Base-by-base conservation (phyloP, 192 early-diverging fungal species). In the Dissophora ornata region DNA sequence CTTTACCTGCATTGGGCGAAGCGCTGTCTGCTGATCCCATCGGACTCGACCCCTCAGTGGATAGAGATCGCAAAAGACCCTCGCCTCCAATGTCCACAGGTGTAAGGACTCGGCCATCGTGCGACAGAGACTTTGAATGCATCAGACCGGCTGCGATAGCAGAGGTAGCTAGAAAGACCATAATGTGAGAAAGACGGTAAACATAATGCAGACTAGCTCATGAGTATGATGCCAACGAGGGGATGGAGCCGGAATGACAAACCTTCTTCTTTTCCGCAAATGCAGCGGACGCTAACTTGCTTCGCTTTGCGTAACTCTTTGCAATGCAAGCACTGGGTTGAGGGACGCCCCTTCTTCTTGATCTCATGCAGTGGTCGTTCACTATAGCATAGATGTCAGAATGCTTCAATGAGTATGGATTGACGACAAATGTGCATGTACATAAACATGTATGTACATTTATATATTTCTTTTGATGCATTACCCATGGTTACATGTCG, bases 301-400 rank as follows among this genome's bases (percentile, higher is more conserved):
- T 87, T 85, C 12, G 86, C 86, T 51, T 86, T 89, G 57, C 90
- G 82, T 18, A 89, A 62, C 51, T 89, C 82, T 26, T 88, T 84
- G 59, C 90, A 92, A 50, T 80, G 81, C 51, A 69, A 50, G 67
- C 90, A 92, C 55, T 92, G 89, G 13, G 88, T 87, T 30, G 86
- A 79, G 1, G 90, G 90, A 16, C 90, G 84, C 10, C 90, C 90
- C 67, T 92, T 92, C 78, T 83, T 89, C 28, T 86, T 75, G n/a
- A 92, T 85, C 51, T 86, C 84, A 32, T 85, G 81, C 29, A 92
- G 74, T 46, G 83, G 73, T 40, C 90, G 85, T 51, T 86, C 83
- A 8, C 69, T 58, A 79, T 65, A 12, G 29, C 12, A 5, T 45
- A 18, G 21, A 64, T 2, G 45, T 30, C 44, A 1, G 33, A 19